phyloP scores from a whole-genome alignment of 495 filamentous ascomycete species.

The Aspergillus affinis region DNA sequence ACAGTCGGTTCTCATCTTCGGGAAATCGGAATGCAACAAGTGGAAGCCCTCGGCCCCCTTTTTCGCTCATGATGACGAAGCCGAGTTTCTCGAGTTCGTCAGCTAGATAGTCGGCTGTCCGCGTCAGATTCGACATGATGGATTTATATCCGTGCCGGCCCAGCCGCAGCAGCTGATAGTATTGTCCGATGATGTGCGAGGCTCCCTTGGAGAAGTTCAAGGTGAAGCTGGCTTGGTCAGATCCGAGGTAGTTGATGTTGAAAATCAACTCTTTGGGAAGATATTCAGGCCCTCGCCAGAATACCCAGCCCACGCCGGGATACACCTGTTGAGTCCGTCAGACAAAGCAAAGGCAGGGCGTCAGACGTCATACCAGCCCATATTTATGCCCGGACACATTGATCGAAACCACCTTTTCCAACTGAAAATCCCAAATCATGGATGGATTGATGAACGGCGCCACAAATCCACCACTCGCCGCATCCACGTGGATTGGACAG shows the following conservation, averaged over 20 bases:
- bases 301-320: conserved; percentile 88
- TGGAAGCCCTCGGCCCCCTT: conserved; percentile 70
- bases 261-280: conserved; percentile 90
- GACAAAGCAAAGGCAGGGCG: not conserved
- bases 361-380: conserved; percentile 38
- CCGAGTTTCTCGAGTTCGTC: conserved; percentile 66
- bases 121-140: conserved; percentile 86
- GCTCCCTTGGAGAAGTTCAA: conserved; percentile 95
- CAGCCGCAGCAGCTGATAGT: conserved; percentile 91
- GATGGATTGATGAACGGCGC: conserved; percentile 79
- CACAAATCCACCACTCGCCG: conserved; percentile 87
- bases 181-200: conserved; percentile 89
- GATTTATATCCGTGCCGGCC: conserved; percentile 83
- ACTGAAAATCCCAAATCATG: conserved; percentile 83
- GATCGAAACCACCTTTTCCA: conserved; percentile 83
- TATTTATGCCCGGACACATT: conserved; percentile 95
- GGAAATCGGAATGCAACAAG: conserved; percentile 82
- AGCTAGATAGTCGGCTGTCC: conserved; percentile 78
- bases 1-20: conserved; percentile 56
- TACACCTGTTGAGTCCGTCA: conserved; percentile 60
- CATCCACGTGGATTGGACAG: conserved; percentile 86
- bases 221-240: conserved; percentile 95
- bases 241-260: conserved; percentile 96
- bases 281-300: conserved; percentile 82
- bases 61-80: conserved; percentile 83